Base-by-base conservation (phyloP, 1,284 basidiomycete species). In the Leccinum solheimii region DNA sequence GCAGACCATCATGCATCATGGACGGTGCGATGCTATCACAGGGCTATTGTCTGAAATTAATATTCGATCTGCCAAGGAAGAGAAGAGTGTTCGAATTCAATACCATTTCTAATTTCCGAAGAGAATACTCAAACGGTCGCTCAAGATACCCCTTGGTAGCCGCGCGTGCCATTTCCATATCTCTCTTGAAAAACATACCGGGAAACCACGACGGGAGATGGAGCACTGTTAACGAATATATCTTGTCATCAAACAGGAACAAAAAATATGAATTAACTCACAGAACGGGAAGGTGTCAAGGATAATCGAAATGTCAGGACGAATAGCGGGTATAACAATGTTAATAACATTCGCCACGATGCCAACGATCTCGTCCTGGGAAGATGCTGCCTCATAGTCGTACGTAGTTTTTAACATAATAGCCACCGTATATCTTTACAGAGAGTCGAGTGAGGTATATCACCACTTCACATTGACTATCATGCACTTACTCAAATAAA, bases 141-240 rank as follows among this genome's bases (percentile, higher is more conserved):
- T 53, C 30, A 8, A 53, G 51, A 34, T 53, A 53, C 16, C 19
- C 19, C 30, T 32, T 53, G 13, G 51, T 21, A 32, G n/a, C 26
- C n/a, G 16, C 30, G 11, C 51, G 30, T 34, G 51, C 51, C 10
- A 30, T 14, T 0, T 27, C 55, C 52, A 66, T 61, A 1, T 64
- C 21, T 8, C n/a, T 49, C 14, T 72, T 72, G 19, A 72, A 66
- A 1, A 55, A 58, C 69, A 69, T 72, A 0, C 69, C 69, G 2
- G 68, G 68, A n/a, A 69, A 40, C 67, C 70, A 69, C 8, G 59
- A 55, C 0, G 70, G 69, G 38, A 68, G 58, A 50, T 36, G 14
- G 14, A 36, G 34, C 34, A 36, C 66, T 67, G 4, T 1, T 40
- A 27, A 51, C 7, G 26, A 26, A 27, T 27, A 26, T 3, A 8